A percentile compares a stretch with the other conserved stretches of the same genome.
Conservation (phyloP, 164 flowering plant genomes). For the Dillenia turbinata region DNA sequence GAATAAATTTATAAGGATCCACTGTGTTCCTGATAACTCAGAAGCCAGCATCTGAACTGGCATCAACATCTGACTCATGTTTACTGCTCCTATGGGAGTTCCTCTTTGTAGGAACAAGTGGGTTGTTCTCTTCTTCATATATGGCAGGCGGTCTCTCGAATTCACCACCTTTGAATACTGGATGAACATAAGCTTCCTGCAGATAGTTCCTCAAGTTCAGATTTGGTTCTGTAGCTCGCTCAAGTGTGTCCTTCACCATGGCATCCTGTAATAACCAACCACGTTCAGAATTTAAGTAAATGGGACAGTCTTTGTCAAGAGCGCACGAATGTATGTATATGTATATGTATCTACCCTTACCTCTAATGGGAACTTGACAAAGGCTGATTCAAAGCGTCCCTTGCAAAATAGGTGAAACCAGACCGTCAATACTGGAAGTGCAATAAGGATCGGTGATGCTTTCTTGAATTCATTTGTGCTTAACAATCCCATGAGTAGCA, state of each 20-base stretch:
- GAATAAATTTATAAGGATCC: no score
- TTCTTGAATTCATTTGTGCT: slow-evolving; percentile 39
- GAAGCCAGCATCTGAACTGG: slow-evolving; percentile 27
- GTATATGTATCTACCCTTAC: slow-evolving; percentile 15
- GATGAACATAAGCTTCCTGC: slow-evolving; percentile 68
- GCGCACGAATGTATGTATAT: no score
- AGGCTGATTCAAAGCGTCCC: slow-evolving; percentile 66
- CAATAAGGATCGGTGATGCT: slow-evolving; percentile 48
- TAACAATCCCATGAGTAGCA: slow-evolving; percentile 71
- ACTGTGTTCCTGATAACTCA: neutral
- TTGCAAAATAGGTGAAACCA: slow-evolving; percentile 56
- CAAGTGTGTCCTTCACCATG: slow-evolving; percentile 78
- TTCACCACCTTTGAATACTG: slow-evolving; percentile 56
- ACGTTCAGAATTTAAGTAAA: no score
- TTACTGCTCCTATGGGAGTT: slow-evolving; percentile 35
- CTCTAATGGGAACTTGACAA: slow-evolving; percentile 52
- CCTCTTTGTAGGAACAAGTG: slow-evolving; percentile 65
- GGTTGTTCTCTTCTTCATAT: slow-evolving; percentile 62
- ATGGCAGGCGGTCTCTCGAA: slow-evolving; percentile 26
- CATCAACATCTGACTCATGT: slow-evolving; percentile 31
- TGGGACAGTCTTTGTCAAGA: no score
- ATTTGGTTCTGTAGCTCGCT: slow-evolving; percentile 68
- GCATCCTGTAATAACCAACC: slow-evolving; percentile 47
- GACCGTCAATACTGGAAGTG: slow-evolving; percentile 49
- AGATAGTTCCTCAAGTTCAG: slow-evolving; percentile 59